These are phyloP conservation scores for Pleurotus giganteus DNA, from an alignment of 768 basidiomycete species.

Conservation along the genomic window DNA sequence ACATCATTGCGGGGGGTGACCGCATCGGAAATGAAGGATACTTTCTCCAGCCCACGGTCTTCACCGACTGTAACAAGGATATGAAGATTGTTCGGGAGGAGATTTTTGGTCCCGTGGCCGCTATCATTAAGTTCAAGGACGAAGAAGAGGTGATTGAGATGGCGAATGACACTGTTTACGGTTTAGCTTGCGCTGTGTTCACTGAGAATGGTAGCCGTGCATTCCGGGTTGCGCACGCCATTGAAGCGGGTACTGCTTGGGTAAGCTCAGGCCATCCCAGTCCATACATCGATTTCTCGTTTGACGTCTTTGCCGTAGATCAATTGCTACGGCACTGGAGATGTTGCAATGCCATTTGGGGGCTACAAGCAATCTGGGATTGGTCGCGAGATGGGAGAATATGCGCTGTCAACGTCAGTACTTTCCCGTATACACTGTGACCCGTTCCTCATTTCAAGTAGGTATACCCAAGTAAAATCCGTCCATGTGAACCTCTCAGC, in stretches of 20 bases:
- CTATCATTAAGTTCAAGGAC: conserved; percentile 63
- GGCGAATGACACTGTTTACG: conserved; percentile 59
- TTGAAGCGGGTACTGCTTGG: conserved; percentile 46
- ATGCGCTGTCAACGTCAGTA: conserved; percentile 53
- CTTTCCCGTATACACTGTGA: not conserved
- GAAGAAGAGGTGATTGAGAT: conserved; percentile 61
- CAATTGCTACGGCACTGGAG: conserved; percentile 34
- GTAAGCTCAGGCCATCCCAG: conserved; percentile 21
- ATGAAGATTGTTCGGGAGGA: conserved; percentile 71
- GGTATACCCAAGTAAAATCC: conserved; percentile 58
- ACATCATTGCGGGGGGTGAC: conserved; percentile 55
- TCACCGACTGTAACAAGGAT: conserved; percentile 56
- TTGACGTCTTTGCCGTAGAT: conserved; percentile 22
- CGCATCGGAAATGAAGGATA: conserved; percentile 60
- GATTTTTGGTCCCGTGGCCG: conserved; percentile 76
- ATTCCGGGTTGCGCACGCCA: conserved; percentile 18
- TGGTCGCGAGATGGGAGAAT: conserved; percentile 67
- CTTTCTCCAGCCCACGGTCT: conserved; percentile 70
- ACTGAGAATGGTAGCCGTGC: conserved; percentile 20
- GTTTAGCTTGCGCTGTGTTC: conserved; percentile 20
- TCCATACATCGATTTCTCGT: not conserved
- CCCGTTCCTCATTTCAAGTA: conserved; percentile 18
- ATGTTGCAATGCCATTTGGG: conserved; percentile 60
- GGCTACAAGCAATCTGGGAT: conserved; percentile 83
- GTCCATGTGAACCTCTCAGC: conserved; percentile 57